phyloP scores from a whole-genome alignment of 2,329 filamentous ascomycete genomes.

The Penicillium sp. region DNA sequence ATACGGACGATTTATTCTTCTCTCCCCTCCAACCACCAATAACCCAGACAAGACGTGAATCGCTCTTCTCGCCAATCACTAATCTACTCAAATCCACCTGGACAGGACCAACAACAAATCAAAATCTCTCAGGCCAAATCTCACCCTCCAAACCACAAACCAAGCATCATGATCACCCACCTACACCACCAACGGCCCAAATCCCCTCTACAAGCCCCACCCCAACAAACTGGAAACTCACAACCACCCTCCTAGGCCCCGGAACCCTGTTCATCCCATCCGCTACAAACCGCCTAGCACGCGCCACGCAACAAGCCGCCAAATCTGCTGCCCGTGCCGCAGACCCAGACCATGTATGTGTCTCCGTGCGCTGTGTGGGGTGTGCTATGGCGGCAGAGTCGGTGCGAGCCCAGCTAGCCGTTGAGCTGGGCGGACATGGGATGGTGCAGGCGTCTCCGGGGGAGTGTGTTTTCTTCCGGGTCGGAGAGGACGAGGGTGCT shows the following conservation, averaged over 20 bases:
- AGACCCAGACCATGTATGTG: conserved; percentile 39
- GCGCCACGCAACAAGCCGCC: conserved; percentile 29
- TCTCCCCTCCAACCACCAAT: conserved; percentile 13
- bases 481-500: conserved; percentile 39
- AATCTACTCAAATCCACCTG: neutral
- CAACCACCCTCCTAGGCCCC: conserved; percentile 47
- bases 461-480: conserved; percentile 43
- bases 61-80: neutral
- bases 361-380: conserved; percentile 43
- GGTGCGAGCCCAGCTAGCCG: neutral
- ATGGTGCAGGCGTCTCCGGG: conserved; percentile 20
- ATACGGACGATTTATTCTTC: conserved; percentile 51
- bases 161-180: conserved; percentile 4
- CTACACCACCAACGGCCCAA: neutral
- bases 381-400: conserved; percentile 43
- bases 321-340: conserved; percentile 23
- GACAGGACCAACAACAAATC: neutral
- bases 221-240: conserved; percentile 50
- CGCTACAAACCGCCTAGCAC: conserved; percentile 29
- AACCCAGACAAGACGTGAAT: conserved; percentile 9
- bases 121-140: neutral
- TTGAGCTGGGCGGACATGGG: neutral
- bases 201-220: conserved; percentile 8
- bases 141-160: neutral
- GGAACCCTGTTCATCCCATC: conserved; percentile 45